These are phyloP conservation scores for Candida incommunis DNA, from an alignment of 805 yeast species.

Conservation along the genomic window DNA sequence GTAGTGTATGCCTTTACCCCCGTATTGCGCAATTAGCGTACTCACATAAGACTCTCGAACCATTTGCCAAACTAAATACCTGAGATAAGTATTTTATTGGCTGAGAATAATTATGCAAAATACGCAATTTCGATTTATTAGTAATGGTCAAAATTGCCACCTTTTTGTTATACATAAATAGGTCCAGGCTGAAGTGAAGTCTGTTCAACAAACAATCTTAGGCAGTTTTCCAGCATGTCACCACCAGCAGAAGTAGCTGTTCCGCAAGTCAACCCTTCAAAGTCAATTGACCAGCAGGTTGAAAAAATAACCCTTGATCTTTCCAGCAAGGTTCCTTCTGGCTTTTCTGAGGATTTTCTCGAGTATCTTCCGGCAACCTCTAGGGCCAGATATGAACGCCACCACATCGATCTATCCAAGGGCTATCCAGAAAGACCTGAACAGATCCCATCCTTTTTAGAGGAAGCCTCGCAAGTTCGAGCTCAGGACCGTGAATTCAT, in stretches of 20 bases:
- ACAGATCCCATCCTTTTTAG: conserved; percentile 25
- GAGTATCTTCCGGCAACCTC: conserved; percentile 16
- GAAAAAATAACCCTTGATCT: not conserved
- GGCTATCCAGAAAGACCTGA: conserved; percentile 30
- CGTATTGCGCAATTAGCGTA: no score
- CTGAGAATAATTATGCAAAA: no score
- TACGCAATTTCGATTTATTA: no score
- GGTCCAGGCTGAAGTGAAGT: no score
- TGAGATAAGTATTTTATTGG: no score
- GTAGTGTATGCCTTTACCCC: no score
- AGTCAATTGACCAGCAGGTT: not conserved
- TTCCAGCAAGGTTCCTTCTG: not conserved
- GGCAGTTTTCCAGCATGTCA: no score
- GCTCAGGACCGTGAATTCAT: conserved; percentile 20
- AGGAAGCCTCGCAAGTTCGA: conserved; percentile 27
- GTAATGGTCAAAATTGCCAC: no score
- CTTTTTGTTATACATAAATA: no score
- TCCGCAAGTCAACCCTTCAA: not conserved
- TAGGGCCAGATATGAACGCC: conserved; percentile 20
- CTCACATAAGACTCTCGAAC: no score
- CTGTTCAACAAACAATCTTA: no score
- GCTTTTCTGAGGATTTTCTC: not conserved
- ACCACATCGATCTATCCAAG: conserved; percentile 24
- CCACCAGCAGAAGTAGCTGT: conserved; percentile 23
- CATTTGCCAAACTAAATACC: no score